Conservation (phyloP, 2,329 filamentous ascomycete species). For the Fusarium gaditjirri region DNA sequence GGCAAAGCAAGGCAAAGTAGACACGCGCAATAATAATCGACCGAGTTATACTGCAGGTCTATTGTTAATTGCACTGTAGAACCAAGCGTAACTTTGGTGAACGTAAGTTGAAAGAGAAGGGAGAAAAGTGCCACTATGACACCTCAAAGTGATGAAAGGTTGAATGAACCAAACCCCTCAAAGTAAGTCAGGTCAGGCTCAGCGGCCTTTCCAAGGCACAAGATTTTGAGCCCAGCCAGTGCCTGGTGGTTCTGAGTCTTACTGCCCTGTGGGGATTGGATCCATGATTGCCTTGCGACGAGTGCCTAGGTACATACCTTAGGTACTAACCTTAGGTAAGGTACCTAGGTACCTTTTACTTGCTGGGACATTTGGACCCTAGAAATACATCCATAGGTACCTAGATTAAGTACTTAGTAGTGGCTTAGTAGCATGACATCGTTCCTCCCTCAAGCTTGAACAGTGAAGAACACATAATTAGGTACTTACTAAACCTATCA, state of each 20-base stretch:
- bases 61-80: constrained; percentile 29
- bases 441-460: not conserved
- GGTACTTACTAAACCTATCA: no score
- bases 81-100: constrained; percentile 13
- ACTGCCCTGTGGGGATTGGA: constrained; percentile 17
- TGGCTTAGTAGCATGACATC: not conserved
- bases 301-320: no score
- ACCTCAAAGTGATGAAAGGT: not conserved
- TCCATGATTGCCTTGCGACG: not conserved
- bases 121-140: constrained; percentile 8
- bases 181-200: constrained; percentile 1
- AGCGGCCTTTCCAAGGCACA: constrained; percentile 11
- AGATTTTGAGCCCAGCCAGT: not conserved
- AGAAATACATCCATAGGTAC: not conserved
- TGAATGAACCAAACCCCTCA: constrained; percentile 9
- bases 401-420: no score
- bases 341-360: no score
- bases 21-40: constrained; percentile 9
- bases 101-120: constrained; percentile 1
- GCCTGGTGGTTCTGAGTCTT: not conserved
- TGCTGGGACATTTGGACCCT: no score
- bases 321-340: no score
- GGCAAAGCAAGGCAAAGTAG: constrained; percentile 14
- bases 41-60: constrained; percentile 14
- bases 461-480: constrained; percentile 18